Conservation (phyloP, 1,139 yeast species). For the Taphrina pruni region DNA sequence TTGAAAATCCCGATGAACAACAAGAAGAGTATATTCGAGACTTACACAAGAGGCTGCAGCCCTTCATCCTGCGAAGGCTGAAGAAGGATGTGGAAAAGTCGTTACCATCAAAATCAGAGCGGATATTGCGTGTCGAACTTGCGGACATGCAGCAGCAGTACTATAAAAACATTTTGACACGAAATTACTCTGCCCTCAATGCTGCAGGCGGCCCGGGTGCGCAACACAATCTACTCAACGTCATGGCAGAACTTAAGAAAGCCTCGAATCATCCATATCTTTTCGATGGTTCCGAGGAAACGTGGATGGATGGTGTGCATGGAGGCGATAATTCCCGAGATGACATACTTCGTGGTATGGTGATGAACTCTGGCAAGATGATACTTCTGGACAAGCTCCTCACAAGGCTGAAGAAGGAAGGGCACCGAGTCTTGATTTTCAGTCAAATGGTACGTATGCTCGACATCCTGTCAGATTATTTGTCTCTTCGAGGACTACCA, state of each 20-base stretch:
- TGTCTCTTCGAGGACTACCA: conserved; percentile 84
- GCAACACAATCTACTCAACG: conserved; percentile 82
- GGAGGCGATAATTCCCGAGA: conserved; percentile 70
- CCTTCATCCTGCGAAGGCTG: conserved; percentile 87
- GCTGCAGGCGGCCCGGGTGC: conserved; percentile 78
- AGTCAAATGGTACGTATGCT: conserved; percentile 95
- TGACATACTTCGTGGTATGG: conserved; percentile 81
- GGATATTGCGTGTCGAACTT: conserved; percentile 90
- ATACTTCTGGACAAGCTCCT: conserved; percentile 87
- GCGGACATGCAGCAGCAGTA: conserved; percentile 95
- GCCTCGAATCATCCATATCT: conserved; percentile 97
- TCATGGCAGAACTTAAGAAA: conserved; percentile 94
- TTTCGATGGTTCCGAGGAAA: conserved; percentile 90
- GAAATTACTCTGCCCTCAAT: conserved; percentile 87
- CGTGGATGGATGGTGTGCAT: conserved; percentile 65
- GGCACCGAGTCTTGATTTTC: conserved; percentile 92
- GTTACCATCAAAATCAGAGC: conserved; percentile 90
- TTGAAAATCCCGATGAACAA: conserved; percentile 81
- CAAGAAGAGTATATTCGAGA: conserved; percentile 89
- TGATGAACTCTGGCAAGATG: conserved; percentile 99
- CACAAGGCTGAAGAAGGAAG: conserved; percentile 84
- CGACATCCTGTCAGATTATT: conserved; percentile 92
- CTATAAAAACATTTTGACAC: conserved; percentile 88
- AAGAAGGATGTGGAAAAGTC: conserved; percentile 98
- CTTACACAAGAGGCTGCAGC: conserved; percentile 81